Evolutionary conservation across 768 basidiomycete genomes (phyloP), one percentile per base, ranked within the genome.

Genomic region (Psilocybe subaeruginosa): DNA sequence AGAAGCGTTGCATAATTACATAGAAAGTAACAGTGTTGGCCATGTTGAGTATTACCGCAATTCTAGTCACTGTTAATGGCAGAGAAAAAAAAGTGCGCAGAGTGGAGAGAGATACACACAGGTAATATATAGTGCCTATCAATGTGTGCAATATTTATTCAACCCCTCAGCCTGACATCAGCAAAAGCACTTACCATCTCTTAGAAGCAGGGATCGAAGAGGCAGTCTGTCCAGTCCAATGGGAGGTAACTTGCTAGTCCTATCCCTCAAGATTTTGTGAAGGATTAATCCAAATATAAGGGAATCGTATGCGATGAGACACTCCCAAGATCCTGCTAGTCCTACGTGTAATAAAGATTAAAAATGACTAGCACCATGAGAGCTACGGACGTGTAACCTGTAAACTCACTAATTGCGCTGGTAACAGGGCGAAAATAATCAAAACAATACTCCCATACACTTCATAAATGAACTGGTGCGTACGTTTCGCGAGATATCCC

Each of bases 261-360:
- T 9, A n/a, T 45, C 55, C 29, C 45, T 45, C 55, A 17, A 56
- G 8, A 46, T 56, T 29, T 29, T 56, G 45, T 45, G 46, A 4
- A 56, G 12, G 6, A 46, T 47, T 5, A 56, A 46, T 43, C 43
- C 45, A 46, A 56, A 56, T 7, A 56, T 33, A 14, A 56, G 14
- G 16, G 30, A 31, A 31, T 56, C 55, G 43, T 56, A 56, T 27
- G 16, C 41, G 45, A 56, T 45, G 23, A 56, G 41, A 11, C 41
- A 43, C 30, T 56, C 55, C 55, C 55, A 56, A 27, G 55, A 41
- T 17, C 43, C 55, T 2, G 55, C 55, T 23, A 56, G 11, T 43
- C 41, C 55, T 56, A n/a, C 16, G 8, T 5, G 12, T 14, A 37
- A 35, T 16, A 4, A 9, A 19, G 14, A 46, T 46, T 6, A 41